These are phyloP conservation scores for Tillandsia fasciculata DNA, from an alignment of 176 grass and related monocot species.

Conservation along the genomic window DNA sequence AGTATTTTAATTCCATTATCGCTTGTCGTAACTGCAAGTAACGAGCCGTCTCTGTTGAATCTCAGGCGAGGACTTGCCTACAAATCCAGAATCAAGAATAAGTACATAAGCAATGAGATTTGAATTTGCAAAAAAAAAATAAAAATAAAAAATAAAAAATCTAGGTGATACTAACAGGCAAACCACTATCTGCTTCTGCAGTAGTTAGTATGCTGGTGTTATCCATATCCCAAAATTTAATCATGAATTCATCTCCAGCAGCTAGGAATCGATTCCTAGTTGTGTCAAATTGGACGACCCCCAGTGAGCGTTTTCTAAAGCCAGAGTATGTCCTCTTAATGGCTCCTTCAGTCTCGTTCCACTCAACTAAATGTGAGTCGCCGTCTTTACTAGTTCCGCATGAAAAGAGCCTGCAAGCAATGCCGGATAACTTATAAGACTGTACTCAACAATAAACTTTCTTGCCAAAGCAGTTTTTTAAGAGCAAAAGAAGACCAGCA, in stretches of 20 bases:
- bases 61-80: slow-evolving; percentile 92
- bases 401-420: slow-evolving; percentile 53
- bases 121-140: background rate
- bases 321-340: slow-evolving; percentile 90
- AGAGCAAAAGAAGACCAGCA: background rate
- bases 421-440: background rate
- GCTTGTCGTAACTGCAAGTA: slow-evolving; percentile 82
- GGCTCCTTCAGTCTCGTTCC: slow-evolving; percentile 97
- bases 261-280: slow-evolving; percentile 89
- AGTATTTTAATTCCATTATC: slow-evolving; percentile 98
- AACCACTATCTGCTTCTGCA: slow-evolving; percentile 71
- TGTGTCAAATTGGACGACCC: slow-evolving; percentile 94
- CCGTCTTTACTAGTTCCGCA: slow-evolving; percentile 36
- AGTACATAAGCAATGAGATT: slow-evolving; percentile 8
- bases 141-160: background rate
- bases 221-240: slow-evolving; percentile 99
- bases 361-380: slow-evolving; percentile 95
- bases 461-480: background rate
- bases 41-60: slow-evolving; percentile 95
- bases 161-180: slow-evolving; percentile 53
- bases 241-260: slow-evolving; percentile 86
- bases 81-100: slow-evolving; percentile 19
- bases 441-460: background rate
- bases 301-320: slow-evolving; percentile 76
- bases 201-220: slow-evolving; percentile 68